Evolutionary conservation across 2,329 filamentous ascomycete genomes (phyloP).

Genomic region (Sporothrix protearum): DNA sequence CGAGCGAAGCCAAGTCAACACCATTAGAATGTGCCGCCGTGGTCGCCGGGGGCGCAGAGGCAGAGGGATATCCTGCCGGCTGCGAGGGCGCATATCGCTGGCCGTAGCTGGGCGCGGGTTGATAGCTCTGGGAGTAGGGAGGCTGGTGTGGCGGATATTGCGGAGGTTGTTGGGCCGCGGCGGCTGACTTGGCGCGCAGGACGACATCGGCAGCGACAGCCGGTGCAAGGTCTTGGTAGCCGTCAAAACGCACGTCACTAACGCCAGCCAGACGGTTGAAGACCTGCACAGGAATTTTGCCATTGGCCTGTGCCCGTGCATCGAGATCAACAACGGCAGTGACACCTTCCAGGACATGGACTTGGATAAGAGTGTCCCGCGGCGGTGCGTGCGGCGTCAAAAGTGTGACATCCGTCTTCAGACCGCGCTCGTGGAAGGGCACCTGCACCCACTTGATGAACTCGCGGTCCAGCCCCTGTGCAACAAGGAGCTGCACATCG

Average conservation of each 20-base stretch:
- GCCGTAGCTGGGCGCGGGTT: not conserved
- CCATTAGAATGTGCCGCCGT: not conserved
- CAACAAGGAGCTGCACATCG: constrained; percentile 81
- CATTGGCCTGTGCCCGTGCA: constrained; percentile 62
- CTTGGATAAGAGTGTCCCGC: constrained; percentile 73
- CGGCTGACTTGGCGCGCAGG: constrained; percentile 59
- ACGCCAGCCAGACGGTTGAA: constrained; percentile 76
- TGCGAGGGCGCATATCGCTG: constrained; percentile 1
- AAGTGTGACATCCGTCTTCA: constrained; percentile 76
- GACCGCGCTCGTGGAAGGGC: constrained; percentile 65
- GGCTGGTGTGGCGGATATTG: constrained; percentile 32
- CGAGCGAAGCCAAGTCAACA: constrained; percentile 29
- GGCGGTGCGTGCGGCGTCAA: constrained; percentile 68
- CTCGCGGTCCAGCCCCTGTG: constrained; percentile 72
- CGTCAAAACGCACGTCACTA: constrained; percentile 76
- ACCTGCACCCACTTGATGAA: constrained; percentile 81
- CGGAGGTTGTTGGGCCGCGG: constrained; percentile 32
- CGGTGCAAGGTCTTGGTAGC: constrained; percentile 81
- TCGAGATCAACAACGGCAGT: constrained; percentile 78
- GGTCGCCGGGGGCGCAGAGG: constrained; percentile 26
- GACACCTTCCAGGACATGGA: constrained; percentile 85
- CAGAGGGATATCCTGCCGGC: constrained; percentile 23
- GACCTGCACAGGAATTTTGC: constrained; percentile 76
- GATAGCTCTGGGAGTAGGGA: constrained; percentile 32
- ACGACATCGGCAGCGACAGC: constrained; percentile 77